Base-by-base conservation (phyloP, 768 basidiomycete genomes). In the Rossbeevera mucosa region DNA sequence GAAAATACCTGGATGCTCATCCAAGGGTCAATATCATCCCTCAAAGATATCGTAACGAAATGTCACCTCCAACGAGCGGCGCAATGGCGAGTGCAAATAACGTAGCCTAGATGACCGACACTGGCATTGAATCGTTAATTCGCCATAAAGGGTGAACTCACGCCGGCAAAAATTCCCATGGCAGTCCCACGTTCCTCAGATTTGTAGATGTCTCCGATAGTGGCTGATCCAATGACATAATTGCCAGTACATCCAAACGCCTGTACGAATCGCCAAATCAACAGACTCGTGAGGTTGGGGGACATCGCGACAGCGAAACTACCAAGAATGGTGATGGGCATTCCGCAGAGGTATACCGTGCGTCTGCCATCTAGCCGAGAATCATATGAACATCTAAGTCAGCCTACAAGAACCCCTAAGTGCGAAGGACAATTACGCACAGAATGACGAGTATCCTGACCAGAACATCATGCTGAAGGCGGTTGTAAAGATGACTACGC, bases 151-250 rank as follows among this genome's bases (percentile, higher is more conserved):
- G 5, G 21, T 2, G n/a, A 3, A 65, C 71, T 45, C 44, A 83
- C 82, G 1, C 71, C 77, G 47, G 80, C 74, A 62, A 80, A 84
- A 3, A 80, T 66, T 0, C 83, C 84, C 72, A 85, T 79, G 0
- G 80, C 82, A 4, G 74, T 71, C 7, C 82, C 76, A 22, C 84
- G 71, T 55, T 86, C 80, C 50, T 86, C 86, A 2, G 84, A 62
- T 44, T 67, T 75, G 64, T 85, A 86, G 2, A 88, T 82, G 58
- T 87, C 85, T 0, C 81, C 82, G 21, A 86, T 81, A 5, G 81
- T 77, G 2, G 78, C 85, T 1, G 76, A 75, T 18, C 77, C 88
- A 47, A 79, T 73, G n/a, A 76, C 79, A 64, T 74, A 61, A 4
- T 74, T 80, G 9, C 78, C 78, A 6, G 82, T 77, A 7, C 80